Conservation (phyloP, 495 filamentous ascomycete species). For the Talaromyces stipitatus region DNA sequence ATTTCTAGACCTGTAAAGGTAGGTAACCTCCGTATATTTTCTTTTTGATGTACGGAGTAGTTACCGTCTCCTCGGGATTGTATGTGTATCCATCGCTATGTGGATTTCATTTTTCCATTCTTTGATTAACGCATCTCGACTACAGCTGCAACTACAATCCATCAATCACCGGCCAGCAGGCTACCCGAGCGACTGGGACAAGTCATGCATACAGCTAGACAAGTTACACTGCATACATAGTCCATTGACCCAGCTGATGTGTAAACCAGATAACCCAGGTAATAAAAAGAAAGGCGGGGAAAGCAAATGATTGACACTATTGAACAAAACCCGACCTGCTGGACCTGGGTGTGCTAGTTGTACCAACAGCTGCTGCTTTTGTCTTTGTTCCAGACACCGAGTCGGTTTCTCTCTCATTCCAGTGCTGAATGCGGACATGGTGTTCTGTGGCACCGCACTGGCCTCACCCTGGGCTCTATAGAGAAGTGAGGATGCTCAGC, state of each 20-base stretch:
- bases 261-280: background rate
- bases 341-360: background rate
- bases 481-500: background rate
- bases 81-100: background rate
- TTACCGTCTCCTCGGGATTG: background rate
- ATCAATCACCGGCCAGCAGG: background rate
- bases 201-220: background rate
- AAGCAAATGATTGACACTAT: background rate
- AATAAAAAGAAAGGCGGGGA: background rate
- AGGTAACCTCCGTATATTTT: too few species aligned
- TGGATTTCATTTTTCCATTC: background rate
- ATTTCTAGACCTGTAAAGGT: background rate
- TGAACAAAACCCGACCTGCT: background rate
- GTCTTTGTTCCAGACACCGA: background rate
- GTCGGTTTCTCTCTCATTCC: background rate
- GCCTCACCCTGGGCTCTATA: background rate
- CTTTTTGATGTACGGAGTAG: too few species aligned
- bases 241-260: background rate
- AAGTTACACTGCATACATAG: constrained; percentile 1
- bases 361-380: background rate
- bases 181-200: constrained; percentile 3
- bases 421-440: background rate
- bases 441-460: background rate
- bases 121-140: background rate
- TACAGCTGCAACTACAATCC: background rate